Base-by-base conservation (phyloP, 768 basidiomycete genomes). In the Trametes elegans region DNA sequence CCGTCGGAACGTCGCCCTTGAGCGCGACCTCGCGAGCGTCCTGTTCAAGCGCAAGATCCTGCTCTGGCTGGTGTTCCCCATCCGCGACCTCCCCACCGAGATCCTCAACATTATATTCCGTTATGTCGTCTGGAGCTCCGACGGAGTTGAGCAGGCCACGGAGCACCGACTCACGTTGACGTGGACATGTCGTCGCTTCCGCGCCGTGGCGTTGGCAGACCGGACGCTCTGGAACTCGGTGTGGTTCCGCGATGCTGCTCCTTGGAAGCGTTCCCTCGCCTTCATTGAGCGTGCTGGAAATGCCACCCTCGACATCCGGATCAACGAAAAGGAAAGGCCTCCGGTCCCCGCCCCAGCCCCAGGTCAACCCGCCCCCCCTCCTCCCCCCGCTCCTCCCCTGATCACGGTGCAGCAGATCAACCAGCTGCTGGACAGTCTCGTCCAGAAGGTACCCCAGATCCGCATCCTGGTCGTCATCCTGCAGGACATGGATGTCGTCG, bases 21-120 rank as follows among this genome's bases (percentile, higher is more conserved):
- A 59, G 43, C 49, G 32, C 39, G 66, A 38, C 29, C 32, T 60
- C 40, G 62, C 46, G 50, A 57, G 16, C 18, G 32, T 31, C 46
- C 53, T 32, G 36, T 62, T 45, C 44, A 54, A 45, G 59, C 64
- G 52, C 65, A 68, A 63, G 62, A 26, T 60, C 58, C 51, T 70
- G 3, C 67, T 68, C 45, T 77, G 73, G 70, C 67, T 67, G 32
- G 70, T 72, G 29, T 87, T 87, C 66, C 79, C 78, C 39, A 70
- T 88, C 57, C 80, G 79, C 68, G 75, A 82, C 29, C 75, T 89
- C 3, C 88, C 88, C 2, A 66, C 73, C 27, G 88, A 90, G 65
- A 82, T 90, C 51, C 70, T 89, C 55, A 70, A 68, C 69, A 77
- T 81, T 55, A 85, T 90, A 60, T 80, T 90, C 61, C 84, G 80